Percentiles rank a stretch among this genome's conserved stretches.
Conservation (phyloP, 1,284 basidiomycete genomes). For the Papiliotrema flavescens region DNA sequence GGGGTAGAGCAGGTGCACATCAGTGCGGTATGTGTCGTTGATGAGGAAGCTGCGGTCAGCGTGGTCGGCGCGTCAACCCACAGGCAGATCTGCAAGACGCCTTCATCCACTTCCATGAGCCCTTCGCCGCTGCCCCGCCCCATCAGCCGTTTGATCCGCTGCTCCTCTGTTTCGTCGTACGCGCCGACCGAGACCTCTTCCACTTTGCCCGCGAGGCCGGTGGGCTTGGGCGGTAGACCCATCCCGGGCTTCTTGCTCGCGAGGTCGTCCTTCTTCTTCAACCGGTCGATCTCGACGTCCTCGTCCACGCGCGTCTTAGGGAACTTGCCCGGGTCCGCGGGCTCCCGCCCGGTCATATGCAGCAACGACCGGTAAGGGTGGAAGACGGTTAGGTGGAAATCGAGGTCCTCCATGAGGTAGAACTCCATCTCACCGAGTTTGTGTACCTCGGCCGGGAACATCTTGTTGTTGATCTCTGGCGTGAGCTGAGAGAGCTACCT, state of each 20-base stretch:
- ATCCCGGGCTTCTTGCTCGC: constrained; percentile 19
- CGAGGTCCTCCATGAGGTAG: constrained; percentile 92
- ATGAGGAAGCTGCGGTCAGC: constrained; percentile 74
- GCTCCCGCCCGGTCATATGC: constrained; percentile 61
- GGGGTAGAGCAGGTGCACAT: constrained; percentile 84
- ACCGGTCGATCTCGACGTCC: constrained; percentile 37
- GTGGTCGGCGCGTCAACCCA: constrained; percentile 27
- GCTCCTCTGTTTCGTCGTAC: constrained; percentile 32
- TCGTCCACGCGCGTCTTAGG: constrained; percentile 35
- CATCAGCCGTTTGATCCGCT: constrained; percentile 39
- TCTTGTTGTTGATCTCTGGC: constrained; percentile 63
- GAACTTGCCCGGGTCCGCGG: constrained; percentile 43
- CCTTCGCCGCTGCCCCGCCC: constrained; percentile 45
- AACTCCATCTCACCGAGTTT: constrained; percentile 98
- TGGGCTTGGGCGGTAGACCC: too few relatives aligned
- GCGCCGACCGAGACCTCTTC: constrained; percentile 11
- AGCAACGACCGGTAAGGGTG: constrained; percentile 89
- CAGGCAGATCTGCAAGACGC: constrained; percentile 52
- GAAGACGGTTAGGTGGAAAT: constrained; percentile 89
- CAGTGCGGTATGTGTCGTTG: constrained; percentile 92
- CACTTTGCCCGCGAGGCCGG: neutral
- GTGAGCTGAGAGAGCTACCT: constrained; percentile 3
- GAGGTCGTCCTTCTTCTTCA: constrained; percentile 30
- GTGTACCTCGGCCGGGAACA: constrained; percentile 79
- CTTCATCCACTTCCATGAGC: constrained; percentile 51